Conservation (phyloP, 192 early-diverging fungal species). For the Umbelopsis sp. region DNA sequence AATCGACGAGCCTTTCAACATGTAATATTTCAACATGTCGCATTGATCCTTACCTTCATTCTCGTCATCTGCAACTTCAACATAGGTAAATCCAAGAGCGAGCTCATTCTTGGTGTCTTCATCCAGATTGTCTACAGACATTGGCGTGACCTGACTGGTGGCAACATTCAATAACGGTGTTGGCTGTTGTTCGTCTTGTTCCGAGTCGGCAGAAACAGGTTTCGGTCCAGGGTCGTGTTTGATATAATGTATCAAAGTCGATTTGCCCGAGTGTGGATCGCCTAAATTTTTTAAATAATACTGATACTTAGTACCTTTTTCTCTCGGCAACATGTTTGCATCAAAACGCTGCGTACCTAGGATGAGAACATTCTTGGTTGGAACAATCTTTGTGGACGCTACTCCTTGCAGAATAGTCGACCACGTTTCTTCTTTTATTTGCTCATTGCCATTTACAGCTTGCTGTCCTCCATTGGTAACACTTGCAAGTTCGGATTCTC, state of each 20-base stretch:
- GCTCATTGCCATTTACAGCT: background rate
- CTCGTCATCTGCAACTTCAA: constrained; percentile 88
- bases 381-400: constrained; percentile 72
- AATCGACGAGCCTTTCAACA: constrained; percentile 25
- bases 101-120: constrained; percentile 66
- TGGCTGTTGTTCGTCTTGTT: constrained; percentile 37
- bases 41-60: constrained; percentile 60
- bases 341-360: constrained; percentile 53
- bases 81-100: constrained; percentile 82
- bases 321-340: background rate
- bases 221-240: constrained; percentile 51
- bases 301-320: too few species aligned
- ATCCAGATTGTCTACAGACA: constrained; percentile 34
- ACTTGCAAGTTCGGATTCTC: background rate
- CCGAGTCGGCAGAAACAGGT: constrained; percentile 24
- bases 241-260: constrained; percentile 70
- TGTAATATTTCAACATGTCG: too few species aligned
- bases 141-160: constrained; percentile 39
- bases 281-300: constrained; percentile 41
- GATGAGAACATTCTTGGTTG: constrained; percentile 80
- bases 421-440: constrained; percentile 67
- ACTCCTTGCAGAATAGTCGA: constrained; percentile 76
- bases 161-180: constrained; percentile 48
- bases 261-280: constrained; percentile 83
- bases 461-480: background rate